Base-by-base conservation (phyloP, 2,329 filamentous ascomycete genomes). In the Chrysoporthe austroafricana region DNA sequence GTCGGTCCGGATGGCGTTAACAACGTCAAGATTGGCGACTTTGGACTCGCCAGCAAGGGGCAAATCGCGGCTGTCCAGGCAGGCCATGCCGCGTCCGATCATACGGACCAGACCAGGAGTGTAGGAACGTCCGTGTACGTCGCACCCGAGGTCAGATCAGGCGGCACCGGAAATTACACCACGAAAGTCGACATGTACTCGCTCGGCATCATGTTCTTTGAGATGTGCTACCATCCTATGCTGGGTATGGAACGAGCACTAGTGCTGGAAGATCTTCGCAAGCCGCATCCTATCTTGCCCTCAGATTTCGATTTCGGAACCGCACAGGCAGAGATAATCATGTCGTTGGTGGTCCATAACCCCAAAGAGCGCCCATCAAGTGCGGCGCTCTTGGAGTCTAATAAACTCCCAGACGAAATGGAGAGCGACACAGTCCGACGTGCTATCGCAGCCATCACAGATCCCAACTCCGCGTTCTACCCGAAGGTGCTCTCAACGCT, bases 101-200 rank as follows among this genome's bases (percentile, higher is more conserved):
- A 81, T 1, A 80, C 82, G 58, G 90, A 94, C 71, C 88, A 94
- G 83, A 94, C 91, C 6, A 82, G 86, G 73, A 90, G 87, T 74
- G 87, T 90, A 62, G 88, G 88, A 8, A 99, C 96, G 16, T 90
- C 93, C 0, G 91, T 96, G 67, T 99, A 99, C 74, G 92, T 97
- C 66, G 96, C 96, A 0, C 96, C 96, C 0, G 96, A 99, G 78
- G 88, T 99, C 66, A 89, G 91, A 69, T 93, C 92, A 1, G 86
- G 86, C 6, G 89, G 89, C 6, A 86, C 86, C 43, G 91, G 91
- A 3, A 90, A 90, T 70, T 98, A 98, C 77, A 96, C 92, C 69
- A 90, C 93, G 67, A 98, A 97, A 78, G 94, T 98, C 1, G 96
- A 99, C 86, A 98, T 99, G 95, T 99, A 96, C 76, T 97, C 95